These are phyloP conservation scores for Vitis rotundifolia DNA, from an alignment of 164 flowering plant genomes.

Conservation along the genomic window DNA sequence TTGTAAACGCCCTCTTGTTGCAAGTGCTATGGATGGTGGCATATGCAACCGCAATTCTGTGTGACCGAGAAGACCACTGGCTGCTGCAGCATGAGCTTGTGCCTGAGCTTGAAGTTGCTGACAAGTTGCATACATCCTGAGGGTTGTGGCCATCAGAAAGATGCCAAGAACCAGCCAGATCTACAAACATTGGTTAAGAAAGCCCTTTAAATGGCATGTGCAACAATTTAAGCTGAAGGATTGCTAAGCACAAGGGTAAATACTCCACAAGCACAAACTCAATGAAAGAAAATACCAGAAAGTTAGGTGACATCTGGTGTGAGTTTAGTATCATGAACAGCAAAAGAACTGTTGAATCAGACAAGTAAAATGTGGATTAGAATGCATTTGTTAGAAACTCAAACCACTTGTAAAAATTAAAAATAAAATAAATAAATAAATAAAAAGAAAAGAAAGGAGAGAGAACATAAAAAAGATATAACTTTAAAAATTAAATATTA, in stretches of 20 bases:
- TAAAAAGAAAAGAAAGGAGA: background rate
- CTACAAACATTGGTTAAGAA: conserved; percentile 39
- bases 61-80: conserved; percentile 83
- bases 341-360: conserved; percentile 57
- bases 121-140: conserved; percentile 96
- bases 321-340: conserved; percentile 87
- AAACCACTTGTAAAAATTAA: background rate
- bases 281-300: conserved; percentile 63
- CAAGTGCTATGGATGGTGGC: conserved; percentile 92
- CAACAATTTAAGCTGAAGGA: too few relatives aligned
- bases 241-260: background rate
- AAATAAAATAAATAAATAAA: background rate
- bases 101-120: conserved; percentile 98
- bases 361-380: background rate
- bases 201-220: background rate
- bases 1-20: conserved; percentile 87
- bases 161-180: conserved; percentile 92
- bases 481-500: background rate
- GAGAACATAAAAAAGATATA: conserved; percentile 9
- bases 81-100: conserved; percentile 83
- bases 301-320: conserved; percentile 89
- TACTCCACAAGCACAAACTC: background rate
- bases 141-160: conserved; percentile 85
- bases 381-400: background rate
- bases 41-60: conserved; percentile 83